These are phyloP conservation scores for Desmodesmus armatus DNA, from an alignment of 139 green algal species.

Conservation along the genomic window DNA sequence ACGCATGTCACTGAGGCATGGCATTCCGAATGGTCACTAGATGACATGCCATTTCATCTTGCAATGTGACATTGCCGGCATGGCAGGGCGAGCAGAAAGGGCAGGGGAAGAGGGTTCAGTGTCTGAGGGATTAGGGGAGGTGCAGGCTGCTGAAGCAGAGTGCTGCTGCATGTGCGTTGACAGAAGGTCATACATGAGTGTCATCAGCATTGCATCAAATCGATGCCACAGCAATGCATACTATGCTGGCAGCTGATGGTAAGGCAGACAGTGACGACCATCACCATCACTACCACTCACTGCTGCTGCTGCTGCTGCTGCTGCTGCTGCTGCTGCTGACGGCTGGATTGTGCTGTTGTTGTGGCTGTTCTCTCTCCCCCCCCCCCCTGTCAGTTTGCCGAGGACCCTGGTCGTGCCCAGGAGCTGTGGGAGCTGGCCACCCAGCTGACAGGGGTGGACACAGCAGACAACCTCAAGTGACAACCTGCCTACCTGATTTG, in stretches of 20 bases:
- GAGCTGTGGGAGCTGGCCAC: slow-evolving; percentile 49
- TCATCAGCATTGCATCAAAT: neutral
- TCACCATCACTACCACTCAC: neutral
- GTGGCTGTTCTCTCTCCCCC: neutral
- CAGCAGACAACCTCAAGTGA: slow-evolving; percentile 21
- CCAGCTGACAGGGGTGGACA: slow-evolving; percentile 28
- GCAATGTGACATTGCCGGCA: too few relatives aligned
- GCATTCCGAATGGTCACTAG: too few relatives aligned
- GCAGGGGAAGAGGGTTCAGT: too few relatives aligned
- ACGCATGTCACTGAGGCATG: too few relatives aligned
- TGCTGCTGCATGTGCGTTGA: neutral
- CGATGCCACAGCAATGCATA: neutral
- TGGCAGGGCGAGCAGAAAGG: too few relatives aligned
- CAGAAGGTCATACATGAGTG: neutral
- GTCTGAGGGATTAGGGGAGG: too few relatives aligned
- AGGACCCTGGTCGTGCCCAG: slow-evolving; percentile 10
- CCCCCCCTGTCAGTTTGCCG: slow-evolving; percentile 33
- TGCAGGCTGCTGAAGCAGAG: neutral
- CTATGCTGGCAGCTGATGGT: neutral
- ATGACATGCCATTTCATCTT: too few relatives aligned
- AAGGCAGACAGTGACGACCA: neutral
- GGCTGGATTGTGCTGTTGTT: neutral
- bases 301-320: neutral
- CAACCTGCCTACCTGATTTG: too few relatives aligned
- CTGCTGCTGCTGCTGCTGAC: neutral